phyloP scores from a whole-genome alignment of 164 flowering plant genomes.

The Pachysandra terminalis region DNA sequence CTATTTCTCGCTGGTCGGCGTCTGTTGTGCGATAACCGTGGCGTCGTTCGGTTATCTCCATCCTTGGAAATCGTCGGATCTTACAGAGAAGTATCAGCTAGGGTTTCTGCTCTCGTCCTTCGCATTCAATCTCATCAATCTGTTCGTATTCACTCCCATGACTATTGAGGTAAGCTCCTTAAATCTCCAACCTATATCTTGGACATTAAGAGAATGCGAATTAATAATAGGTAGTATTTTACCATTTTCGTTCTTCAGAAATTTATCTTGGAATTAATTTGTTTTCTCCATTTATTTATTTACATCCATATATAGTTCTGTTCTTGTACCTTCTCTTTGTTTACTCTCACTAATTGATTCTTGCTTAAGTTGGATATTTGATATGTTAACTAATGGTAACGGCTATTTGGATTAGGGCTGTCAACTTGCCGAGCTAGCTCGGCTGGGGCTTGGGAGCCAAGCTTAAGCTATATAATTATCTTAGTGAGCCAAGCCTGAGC shows the following conservation, averaged over 20 bases:
- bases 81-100: conserved; percentile 76
- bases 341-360: not conserved
- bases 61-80: conserved; percentile 73
- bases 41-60: conserved; percentile 78
- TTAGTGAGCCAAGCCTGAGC: no score
- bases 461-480: no score
- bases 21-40: conserved; percentile 63
- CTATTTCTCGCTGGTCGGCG: conserved; percentile 69
- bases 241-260: not conserved
- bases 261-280: no score
- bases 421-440: no score
- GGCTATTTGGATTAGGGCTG: not conserved
- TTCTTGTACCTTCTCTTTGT: no score
- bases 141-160: conserved; percentile 91
- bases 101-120: conserved; percentile 80
- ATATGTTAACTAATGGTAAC: not conserved
- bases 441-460: no score
- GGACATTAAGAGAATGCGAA: not conserved
- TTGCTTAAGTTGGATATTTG: not conserved
- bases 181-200: not conserved
- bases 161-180: conserved; percentile 54
- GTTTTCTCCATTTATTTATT: no score
- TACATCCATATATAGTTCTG: no score
- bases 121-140: conserved; percentile 73
- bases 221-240: no score